Conservation (phyloP, 257 asterid species). For the Solanum chiquidenum region DNA sequence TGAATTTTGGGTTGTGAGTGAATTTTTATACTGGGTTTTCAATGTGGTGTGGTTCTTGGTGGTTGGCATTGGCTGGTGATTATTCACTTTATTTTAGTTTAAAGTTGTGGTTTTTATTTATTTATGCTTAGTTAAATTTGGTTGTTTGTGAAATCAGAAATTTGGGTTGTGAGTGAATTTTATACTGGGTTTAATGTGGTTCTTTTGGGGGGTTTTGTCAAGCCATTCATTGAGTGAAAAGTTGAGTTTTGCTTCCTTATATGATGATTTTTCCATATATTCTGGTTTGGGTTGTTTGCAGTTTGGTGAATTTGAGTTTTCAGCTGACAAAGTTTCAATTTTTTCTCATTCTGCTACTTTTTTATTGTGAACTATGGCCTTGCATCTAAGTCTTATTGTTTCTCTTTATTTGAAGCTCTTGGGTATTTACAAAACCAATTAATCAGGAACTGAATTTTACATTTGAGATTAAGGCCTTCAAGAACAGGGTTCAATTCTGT, state of each 20-base stretch:
- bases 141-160: not conserved
- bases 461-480: not conserved
- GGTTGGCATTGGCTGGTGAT: slow-evolving; percentile 97
- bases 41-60: slow-evolving; percentile 28
- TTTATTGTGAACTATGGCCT: not conserved
- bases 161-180: not conserved
- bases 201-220: not conserved
- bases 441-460: not conserved
- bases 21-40: not conserved
- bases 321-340: not conserved
- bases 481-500: not conserved
- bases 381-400: not conserved
- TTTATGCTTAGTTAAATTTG: not conserved
- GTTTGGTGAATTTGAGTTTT: not conserved
- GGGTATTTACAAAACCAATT: not conserved
- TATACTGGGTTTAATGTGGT: not conserved
- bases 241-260: not conserved
- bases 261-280: not conserved
- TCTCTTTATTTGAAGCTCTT: not conserved
- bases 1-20: not conserved
- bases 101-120: not conserved
- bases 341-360: not conserved
- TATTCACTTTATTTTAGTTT: not conserved
- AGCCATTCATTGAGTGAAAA: not conserved
- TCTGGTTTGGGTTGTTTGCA: not conserved